Evolutionary conservation across 441 rosid species (phyloP).

Genomic region (Gossypium gossypioides): DNA sequence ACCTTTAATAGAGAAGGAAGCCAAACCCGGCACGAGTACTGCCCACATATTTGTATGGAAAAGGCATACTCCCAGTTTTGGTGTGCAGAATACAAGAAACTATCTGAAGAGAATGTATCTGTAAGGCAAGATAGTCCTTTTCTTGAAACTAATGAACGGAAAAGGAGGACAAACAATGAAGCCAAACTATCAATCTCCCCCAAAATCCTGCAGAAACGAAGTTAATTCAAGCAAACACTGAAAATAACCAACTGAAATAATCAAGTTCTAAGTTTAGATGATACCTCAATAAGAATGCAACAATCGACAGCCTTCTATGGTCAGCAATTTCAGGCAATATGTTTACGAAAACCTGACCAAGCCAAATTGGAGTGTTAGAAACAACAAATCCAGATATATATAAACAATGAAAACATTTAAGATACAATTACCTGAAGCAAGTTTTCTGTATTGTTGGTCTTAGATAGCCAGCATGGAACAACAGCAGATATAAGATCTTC

Average conservation of each 20-base stretch:
- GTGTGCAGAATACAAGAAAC: conserved; percentile 27
- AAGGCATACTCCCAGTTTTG: conserved; percentile 85
- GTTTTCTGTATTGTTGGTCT: conserved; percentile 43
- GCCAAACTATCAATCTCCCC: conserved; percentile 80
- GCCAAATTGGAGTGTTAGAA: conserved; percentile 12
- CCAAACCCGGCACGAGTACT: conserved; percentile 74
- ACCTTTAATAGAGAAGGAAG: conserved; percentile 66
- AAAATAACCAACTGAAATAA: conserved; percentile 4
- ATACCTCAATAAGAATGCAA: conserved; percentile 76
- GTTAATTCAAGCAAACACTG: conserved; percentile 12
- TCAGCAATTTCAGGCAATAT: conserved; percentile 73
- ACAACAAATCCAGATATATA: neutral
- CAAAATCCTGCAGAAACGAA: conserved; percentile 48
- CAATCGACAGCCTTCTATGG: conserved; percentile 74
- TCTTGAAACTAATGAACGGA: conserved; percentile 54
- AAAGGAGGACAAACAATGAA: conserved; percentile 65
- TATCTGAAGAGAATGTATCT: conserved; percentile 24
- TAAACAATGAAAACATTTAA: conserved; percentile 6
- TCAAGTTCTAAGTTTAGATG: neutral
- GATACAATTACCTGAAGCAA: conserved; percentile 56
- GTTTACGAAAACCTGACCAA: conserved; percentile 65
- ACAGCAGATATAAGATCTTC: conserved; percentile 76
- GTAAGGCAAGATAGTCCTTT: conserved; percentile 36
- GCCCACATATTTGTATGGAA: conserved; percentile 67
- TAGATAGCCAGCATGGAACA: conserved; percentile 81